phyloP scores from a whole-genome alignment of 2,329 filamentous ascomycete genomes.

The Cytospora chrysosperma region DNA sequence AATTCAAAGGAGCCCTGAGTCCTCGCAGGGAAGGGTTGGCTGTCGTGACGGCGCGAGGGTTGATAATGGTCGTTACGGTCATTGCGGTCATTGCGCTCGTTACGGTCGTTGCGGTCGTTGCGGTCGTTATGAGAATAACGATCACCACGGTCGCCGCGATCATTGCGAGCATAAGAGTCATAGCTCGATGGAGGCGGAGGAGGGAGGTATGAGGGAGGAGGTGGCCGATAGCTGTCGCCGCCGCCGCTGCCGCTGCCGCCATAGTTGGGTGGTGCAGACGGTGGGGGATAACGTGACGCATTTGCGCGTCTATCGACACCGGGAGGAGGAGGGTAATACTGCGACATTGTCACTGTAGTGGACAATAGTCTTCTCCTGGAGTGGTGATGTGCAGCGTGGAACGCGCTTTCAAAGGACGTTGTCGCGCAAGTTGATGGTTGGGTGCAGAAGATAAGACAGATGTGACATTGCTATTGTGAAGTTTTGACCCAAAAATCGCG shows the following conservation, averaged over 20 bases:
- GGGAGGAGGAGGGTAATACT: conserved; percentile 23
- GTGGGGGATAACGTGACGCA: conserved; percentile 16
- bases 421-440: conserved; percentile 1
- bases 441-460: not conserved
- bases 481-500: not conserved
- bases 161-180: conserved; percentile 10
- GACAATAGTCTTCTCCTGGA: not conserved
- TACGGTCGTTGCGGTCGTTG: conserved; percentile 19
- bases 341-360: conserved; percentile 13
- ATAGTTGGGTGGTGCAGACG: not conserved
- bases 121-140: conserved; percentile 12
- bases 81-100: conserved; percentile 14
- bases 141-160: conserved; percentile 16
- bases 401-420: not conserved
- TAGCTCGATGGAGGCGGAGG: conserved; percentile 24
- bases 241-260: conserved; percentile 4
- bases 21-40: conserved; percentile 14
- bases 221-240: conserved; percentile 16
- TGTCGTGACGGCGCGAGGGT: conserved; percentile 12
- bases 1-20: conserved; percentile 7
- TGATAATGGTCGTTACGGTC: conserved; percentile 25
- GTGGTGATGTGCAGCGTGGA: conserved; percentile 7
- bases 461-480: conserved; percentile 1
- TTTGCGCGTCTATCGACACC: conserved; percentile 20
- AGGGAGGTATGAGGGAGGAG: conserved; percentile 14